Evolutionary conservation across 2,329 filamentous ascomycete species (phyloP).

Genomic region (Coleophoma cylindrospora): DNA sequence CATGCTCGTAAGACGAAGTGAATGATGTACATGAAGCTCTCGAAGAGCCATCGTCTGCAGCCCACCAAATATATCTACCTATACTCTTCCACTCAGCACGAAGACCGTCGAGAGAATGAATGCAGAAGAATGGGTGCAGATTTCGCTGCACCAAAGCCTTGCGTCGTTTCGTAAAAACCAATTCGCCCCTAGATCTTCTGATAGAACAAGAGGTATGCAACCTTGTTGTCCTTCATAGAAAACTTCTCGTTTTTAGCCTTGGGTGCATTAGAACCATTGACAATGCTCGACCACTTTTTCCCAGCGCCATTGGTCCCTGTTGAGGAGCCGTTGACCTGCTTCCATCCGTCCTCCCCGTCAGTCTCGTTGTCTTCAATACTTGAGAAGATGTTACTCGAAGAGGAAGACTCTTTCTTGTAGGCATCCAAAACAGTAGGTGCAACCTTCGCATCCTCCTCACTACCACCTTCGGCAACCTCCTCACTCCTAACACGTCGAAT

Average conservation of each 20-base stretch:
- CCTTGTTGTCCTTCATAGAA: constrained; percentile 83
- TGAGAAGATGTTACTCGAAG: constrained; percentile 70
- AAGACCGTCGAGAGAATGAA: too few species aligned
- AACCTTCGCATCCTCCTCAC: constrained; percentile 71
- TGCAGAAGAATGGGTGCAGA: not conserved
- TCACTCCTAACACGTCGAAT: constrained; percentile 81
- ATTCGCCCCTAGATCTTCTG: constrained; percentile 41
- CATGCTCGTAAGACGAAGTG: constrained; percentile 6
- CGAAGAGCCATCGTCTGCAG: not conserved
- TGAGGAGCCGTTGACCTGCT: constrained; percentile 67
- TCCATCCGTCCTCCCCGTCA: constrained; percentile 73
- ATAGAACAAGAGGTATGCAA: constrained; percentile 95
- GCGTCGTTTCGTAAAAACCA: not conserved
- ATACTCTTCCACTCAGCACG: too few species aligned
- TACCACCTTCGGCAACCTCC: constrained; percentile 81
- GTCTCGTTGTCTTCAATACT: constrained; percentile 57
- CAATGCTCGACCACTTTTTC: constrained; percentile 69
- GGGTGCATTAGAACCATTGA: constrained; percentile 58
- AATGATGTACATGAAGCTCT: constrained; percentile 11
- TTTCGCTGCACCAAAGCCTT: not conserved
- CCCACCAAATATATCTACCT: not conserved
- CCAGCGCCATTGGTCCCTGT: constrained; percentile 32
- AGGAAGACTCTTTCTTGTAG: constrained; percentile 50
- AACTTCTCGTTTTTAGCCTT: constrained; percentile 54
- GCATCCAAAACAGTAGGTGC: constrained; percentile 62